Evolutionary conservation across 345 rosid genomes (phyloP).

Genomic region (Boechera divaricarpa): DNA sequence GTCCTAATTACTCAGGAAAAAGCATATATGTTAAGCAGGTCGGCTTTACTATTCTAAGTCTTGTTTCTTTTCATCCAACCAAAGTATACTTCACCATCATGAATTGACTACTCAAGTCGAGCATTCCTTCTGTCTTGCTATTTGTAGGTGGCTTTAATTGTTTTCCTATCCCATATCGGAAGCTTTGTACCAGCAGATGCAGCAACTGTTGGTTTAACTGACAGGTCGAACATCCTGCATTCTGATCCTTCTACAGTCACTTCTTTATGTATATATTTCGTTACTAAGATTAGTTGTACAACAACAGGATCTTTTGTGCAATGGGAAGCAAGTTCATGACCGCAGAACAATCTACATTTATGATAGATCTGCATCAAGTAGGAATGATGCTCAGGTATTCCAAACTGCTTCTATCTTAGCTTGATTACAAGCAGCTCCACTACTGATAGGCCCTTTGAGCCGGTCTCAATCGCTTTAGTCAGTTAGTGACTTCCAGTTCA

Average conservation of each 20-base stretch:
- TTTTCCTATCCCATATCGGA: conserved; percentile 95
- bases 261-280: conserved; percentile 13
- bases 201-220: conserved; percentile 93
- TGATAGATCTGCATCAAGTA: conserved; percentile 98
- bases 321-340: conserved; percentile 94
- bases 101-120: conserved; percentile 15
- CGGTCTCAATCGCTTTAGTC: background rate
- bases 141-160: conserved; percentile 90
- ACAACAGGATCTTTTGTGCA: conserved; percentile 88
- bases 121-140: conserved; percentile 18
- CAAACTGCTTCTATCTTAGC: conserved; percentile 7
- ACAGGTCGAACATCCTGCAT: conserved; percentile 59
- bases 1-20: conserved; percentile 98
- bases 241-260: conserved; percentile 32
- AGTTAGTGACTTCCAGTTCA: conserved; percentile 22
- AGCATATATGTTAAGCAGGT: conserved; percentile 98
- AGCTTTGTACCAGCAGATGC: conserved; percentile 98
- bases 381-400: conserved; percentile 93
- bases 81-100: background rate
- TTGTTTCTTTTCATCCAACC: conserved; percentile 19
- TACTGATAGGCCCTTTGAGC: conserved; percentile 10
- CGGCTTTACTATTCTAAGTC: conserved; percentile 23
- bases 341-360: conserved; percentile 91
- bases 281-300: conserved; percentile 39
- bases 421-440: conserved; percentile 7